Evolutionary conservation across 371 early-diverging fungal species (phyloP), one percentile per base, ranked within the genome.

Genomic region (Paraphysoderma sedebokerense): DNA sequence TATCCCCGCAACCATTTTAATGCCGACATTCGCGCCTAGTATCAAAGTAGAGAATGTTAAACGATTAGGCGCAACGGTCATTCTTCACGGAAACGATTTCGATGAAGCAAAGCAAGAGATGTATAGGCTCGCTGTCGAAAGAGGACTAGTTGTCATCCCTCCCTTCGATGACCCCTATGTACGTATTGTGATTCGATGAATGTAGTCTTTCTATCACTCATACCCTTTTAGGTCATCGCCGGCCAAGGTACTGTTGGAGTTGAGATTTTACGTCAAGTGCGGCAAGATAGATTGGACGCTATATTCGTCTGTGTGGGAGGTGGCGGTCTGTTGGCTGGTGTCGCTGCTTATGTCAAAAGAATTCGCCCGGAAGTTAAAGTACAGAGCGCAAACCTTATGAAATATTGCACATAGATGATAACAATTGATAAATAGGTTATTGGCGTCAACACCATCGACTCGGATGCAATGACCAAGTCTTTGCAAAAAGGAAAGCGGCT

Each of bases 401-500:
- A 53, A 2, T 45, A 34, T 12, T 34, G 34, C n/a, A 17, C 12
- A n/a, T n/a, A n/a, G n/a, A n/a, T n/a, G n/a, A n/a, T n/a, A 27
- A 20, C 11, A 12, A 15, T 11, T 11, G 17, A 13, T n/a, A 15
- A 15, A 41, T 41, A n/a, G 31, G 33, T 44, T 5, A n/a, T n/a
- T 7, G 15, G 39, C 28, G 45, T 39, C 5, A 46, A 47, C 27
- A 48, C 45, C 3, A 15, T 54, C 26, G 32, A 54, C 13, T 47
- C 53, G 17, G 19, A 17, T 38, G 20, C 24, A 17, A 41, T 45
- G 49, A 3, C 6, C 49, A 15, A 70, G 50, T 79, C 85, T 37
- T 55, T 97, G 40, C 50, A 66, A 30, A 59, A 54, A 0, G 77
- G 81, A 4, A 57, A 75, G 44, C 72, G 80, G 12, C 68, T 79